Conservation (phyloP, 2,329 filamentous ascomycete species). For the Leptographium lundbergii region DNA sequence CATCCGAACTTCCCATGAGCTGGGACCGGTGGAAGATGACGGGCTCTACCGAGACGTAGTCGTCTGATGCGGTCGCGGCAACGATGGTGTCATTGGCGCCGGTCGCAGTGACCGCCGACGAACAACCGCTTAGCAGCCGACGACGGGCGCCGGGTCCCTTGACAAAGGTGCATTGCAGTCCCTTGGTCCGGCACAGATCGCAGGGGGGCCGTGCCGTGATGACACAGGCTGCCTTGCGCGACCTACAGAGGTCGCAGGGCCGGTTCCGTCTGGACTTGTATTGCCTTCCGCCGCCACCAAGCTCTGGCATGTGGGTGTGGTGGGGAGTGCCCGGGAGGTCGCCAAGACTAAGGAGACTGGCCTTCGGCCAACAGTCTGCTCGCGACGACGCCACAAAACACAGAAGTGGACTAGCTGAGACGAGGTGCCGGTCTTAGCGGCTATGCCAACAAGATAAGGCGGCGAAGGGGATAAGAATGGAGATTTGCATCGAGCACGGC, state of each 20-base stretch:
- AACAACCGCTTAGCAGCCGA: neutral
- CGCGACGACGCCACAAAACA: neutral
- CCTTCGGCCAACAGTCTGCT: neutral
- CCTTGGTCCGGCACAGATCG: constrained; percentile 1
- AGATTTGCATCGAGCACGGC: neutral
- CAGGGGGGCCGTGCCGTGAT: constrained; percentile 1
- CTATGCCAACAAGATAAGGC: neutral
- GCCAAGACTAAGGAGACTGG: neutral
- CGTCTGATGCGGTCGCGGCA: neutral
- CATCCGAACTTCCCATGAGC: neutral
- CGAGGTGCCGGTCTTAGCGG: neutral
- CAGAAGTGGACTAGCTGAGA: neutral
- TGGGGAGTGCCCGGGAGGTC: neutral
- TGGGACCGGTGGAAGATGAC: neutral
- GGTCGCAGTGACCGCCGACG: neutral
- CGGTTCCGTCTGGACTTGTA: constrained; percentile 2
- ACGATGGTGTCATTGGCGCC: neutral
- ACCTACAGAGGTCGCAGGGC: constrained; percentile 4
- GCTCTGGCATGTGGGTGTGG: neutral
- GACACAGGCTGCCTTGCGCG: constrained; percentile 4
- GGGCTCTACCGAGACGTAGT: neutral
- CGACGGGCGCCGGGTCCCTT: neutral
- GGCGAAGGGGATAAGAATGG: neutral
- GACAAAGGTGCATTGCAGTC: constrained; percentile 1
- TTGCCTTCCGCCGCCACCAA: neutral